A percentile compares a stretch with the other conserved stretches of the same genome.
Conservation (phyloP, 345 rosid genomes). For the Eucalyptus microcorys region DNA sequence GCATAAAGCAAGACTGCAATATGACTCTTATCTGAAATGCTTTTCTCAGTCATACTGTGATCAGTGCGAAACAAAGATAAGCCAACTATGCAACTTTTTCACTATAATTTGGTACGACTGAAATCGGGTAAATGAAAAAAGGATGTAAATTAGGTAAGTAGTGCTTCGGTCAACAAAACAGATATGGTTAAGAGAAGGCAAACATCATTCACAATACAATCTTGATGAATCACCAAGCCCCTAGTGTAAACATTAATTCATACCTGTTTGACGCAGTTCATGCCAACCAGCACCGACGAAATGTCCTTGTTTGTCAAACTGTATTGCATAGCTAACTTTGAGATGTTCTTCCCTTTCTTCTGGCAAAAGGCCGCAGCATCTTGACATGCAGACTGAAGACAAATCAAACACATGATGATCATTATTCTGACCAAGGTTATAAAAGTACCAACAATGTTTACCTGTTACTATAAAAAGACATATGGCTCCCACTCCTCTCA, state of each 20-base stretch:
- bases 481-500: background rate
- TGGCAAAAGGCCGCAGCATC: slow-evolving; percentile 61
- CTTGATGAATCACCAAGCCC: background rate
- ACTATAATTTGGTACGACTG: background rate
- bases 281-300: slow-evolving; percentile 73
- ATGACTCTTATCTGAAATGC: background rate
- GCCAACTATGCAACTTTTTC: background rate
- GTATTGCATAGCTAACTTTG: slow-evolving; percentile 81
- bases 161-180: background rate
- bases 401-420: background rate
- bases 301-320: slow-evolving; percentile 68
- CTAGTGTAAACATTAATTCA: background rate
- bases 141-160: background rate
- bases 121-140: background rate
- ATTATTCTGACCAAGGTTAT: background rate
- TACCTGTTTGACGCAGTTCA: slow-evolving; percentile 82
- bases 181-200: background rate
- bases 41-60: background rate
- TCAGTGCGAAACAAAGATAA: background rate
- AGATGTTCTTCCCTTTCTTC: slow-evolving; percentile 66
- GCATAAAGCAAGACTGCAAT: background rate
- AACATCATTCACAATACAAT: background rate
- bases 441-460: background rate
- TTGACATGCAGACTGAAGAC: slow-evolving; percentile 54
- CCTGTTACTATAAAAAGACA: background rate